Conservation (phyloP, 2,329 filamentous ascomycete genomes). For the Ilyonectria destructans region DNA sequence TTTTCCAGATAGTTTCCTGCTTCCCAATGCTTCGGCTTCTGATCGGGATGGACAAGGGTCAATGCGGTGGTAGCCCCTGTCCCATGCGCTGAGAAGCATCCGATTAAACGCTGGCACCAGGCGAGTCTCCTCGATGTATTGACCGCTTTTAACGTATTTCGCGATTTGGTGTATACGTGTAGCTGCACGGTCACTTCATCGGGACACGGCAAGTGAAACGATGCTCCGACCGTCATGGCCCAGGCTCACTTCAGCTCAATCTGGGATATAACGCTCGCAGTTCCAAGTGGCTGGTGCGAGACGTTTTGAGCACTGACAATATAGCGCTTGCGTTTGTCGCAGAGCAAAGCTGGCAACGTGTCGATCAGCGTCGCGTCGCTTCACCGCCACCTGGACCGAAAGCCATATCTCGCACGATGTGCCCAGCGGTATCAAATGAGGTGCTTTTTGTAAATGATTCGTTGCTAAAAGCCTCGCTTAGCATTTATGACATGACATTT, state of each 20-base stretch:
- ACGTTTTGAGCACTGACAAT: background rate
- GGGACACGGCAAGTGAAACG: conserved; percentile 21
- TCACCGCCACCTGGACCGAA: background rate
- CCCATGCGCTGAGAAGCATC: conserved; percentile 20
- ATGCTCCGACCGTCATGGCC: conserved; percentile 22
- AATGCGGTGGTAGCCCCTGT: conserved; percentile 2
- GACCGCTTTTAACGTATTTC: background rate
- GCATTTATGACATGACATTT: background rate
- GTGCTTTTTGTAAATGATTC: background rate
- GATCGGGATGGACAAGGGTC: background rate
- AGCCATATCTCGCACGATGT: background rate
- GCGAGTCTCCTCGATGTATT: conserved; percentile 30
- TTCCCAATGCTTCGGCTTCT: background rate
- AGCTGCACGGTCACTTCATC: background rate
- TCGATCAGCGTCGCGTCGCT: background rate
- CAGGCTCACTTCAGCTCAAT: conserved; percentile 12
- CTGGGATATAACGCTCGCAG: conserved; percentile 11
- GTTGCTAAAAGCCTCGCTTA: background rate
- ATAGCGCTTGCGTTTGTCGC: background rate
- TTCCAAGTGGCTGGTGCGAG: conserved; percentile 20
- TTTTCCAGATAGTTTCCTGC: no score
- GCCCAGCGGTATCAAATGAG: background rate
- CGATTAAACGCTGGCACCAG: conserved; percentile 25
- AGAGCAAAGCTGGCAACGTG: background rate
- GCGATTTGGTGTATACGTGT: background rate